phyloP scores from a whole-genome alignment of 257 asterid species.

The Ehretia macrophylla region DNA sequence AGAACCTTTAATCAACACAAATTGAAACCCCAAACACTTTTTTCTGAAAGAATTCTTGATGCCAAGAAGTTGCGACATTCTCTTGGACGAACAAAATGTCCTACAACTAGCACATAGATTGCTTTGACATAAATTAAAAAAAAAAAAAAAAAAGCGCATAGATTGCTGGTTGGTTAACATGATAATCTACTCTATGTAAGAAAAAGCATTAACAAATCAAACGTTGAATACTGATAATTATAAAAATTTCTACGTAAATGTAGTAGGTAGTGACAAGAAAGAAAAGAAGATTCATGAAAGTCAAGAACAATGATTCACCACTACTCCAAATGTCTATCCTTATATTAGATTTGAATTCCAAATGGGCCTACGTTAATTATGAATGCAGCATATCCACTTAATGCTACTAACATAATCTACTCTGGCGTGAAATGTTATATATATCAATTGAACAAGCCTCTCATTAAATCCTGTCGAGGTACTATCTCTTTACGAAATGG shows the following conservation, averaged over 20 bases:
- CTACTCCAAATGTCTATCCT: neutral
- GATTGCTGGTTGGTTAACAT: too few relatives aligned
- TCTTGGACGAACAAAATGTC: too few relatives aligned
- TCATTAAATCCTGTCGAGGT: neutral
- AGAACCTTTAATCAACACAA: too few relatives aligned
- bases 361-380: conserved; percentile 4
- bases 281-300: neutral
- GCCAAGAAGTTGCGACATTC: too few relatives aligned
- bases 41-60: too few relatives aligned
- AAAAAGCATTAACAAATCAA: too few relatives aligned
- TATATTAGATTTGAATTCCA: neutral
- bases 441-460: neutral
- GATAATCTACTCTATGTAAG: too few relatives aligned
- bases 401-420: too few relatives aligned
- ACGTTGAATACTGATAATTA: neutral
- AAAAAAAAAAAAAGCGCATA: too few relatives aligned
- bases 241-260: neutral
- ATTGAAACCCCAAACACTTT: too few relatives aligned
- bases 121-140: too few relatives aligned
- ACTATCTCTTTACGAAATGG: neutral
- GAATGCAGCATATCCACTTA: neutral
- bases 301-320: conserved; percentile 3
- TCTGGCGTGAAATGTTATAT: neutral
- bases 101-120: too few relatives aligned
- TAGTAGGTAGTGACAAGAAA: neutral